Evolutionary conservation across 176 grass and related monocot genomes (phyloP), one percentile per base, ranked within the genome.

Genomic region (Dactylis glomerata): DNA sequence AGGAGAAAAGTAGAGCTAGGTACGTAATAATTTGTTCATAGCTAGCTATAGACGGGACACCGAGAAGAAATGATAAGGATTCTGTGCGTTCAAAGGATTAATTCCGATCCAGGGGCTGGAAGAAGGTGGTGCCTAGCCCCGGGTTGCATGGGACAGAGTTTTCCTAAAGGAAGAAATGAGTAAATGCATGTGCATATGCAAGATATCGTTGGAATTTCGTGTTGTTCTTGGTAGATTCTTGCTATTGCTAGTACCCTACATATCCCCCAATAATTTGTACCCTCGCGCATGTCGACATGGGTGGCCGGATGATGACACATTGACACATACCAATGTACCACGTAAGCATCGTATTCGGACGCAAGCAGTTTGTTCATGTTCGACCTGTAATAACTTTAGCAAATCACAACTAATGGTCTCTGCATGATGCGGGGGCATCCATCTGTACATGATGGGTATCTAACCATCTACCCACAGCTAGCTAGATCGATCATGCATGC

Each of bases 181-280:
- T 44, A 30, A 42, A 24, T 64, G 15, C 11, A 61, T 28, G 55
- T 58, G 9, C 51, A 24, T 32, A 55, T 55, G 20, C 78, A 26
- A 51, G 58, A n/a, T 11, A 50, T 38, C 45, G n/a, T 56, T 70
- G 46, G 64, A 55, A 26, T 34, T 57, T 19, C 4, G 17, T 50
- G 17, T 3, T 40, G 45, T 49, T 68, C 23, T 4, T 4, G 36
- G 45, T 51, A 50, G 63, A 81, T 52, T 37, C 62, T 37, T 17
- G 62, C 79, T 81, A 49, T 19, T 11, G 28, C 24, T 13, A 3
- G 13, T 20, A 23, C 27, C 15, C 44, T 49, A 24, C 3, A 26
- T 23, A 65, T 10, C 1, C 28, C 40, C 72, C 54, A 84, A 84
- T 84, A 84, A 84, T 84, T 54, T 54, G 16, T 30, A 56, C 71